Base-by-base conservation (phyloP, 2,329 filamentous ascomycete genomes). In the Nannizziopsis arthrosporioides region DNA sequence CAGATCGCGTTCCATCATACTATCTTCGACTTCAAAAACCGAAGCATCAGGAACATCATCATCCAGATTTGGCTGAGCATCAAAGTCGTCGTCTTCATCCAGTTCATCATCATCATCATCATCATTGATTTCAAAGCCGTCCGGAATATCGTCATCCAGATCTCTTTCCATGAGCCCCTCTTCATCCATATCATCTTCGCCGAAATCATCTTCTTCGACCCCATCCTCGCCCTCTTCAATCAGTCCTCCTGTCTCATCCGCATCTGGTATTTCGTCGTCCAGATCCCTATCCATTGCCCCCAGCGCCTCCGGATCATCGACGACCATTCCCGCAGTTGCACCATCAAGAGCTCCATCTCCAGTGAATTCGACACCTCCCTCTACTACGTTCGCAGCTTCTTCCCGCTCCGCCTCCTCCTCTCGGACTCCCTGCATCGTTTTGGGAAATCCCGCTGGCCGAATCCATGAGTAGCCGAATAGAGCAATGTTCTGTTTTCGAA, bases 391-490 rank as follows among this genome's bases (percentile, higher is more conserved):
- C 60, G 85, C 81, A 51, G 89, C 85, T 65, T 98, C 92, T 62
- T 90, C 83, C 48, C 85, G 77, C 70, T 98, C 92, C 9, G 84
- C 78, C 55, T 82, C 80, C 69, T 98, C 92, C 67, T 98, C 92
- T 37, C 84, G 82, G 68, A 88, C 78, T 53, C 93, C 88, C 61
- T 93, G 82, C 51, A 94, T 78, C 1, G 90, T 94, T 73, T 96
- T 98, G 49, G 80, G 65, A 48, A 94, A 76, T 6, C 90, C 92
- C 0, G 87, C 88, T 0, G 92, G 92, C 50, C 84, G 85, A 48
- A 98, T 81, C 92, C 92, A 98, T 39, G 77, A 78, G 55, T 82
- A 84, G 51, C 92, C 92, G 61, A 93, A 95, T 59, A 88, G 85
- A 42, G 84, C 78, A 27, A 96, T 83, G 55, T 90, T 87, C 42